Base-by-base conservation (phyloP, 2,329 filamentous ascomycete genomes). In the Pseudocercospora crystallina region DNA sequence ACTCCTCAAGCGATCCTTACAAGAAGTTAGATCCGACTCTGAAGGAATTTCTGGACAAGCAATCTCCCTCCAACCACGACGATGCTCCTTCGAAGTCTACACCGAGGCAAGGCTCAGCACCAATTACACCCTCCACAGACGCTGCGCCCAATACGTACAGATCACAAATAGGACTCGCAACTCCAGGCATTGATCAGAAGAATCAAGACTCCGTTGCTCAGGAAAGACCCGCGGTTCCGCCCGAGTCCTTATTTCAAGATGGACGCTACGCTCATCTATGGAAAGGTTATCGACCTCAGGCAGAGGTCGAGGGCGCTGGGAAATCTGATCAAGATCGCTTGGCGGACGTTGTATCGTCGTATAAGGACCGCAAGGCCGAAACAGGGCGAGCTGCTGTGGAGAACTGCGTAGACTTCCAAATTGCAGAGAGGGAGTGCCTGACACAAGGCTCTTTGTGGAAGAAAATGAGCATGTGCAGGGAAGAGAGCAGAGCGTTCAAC, bases 331-430 rank as follows among this genome's bases (percentile, higher is more conserved):
- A 90, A 64, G 90, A 96, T 66, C 87, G 87, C 69, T 79, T 95
- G 59, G 79, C 81, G 68, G 84, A 89, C 67, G 84, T 97, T 49
- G 76, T 96, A 44, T 86, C 92, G 46, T 85, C 83, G 5, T 95
- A 86, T 79, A 95, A 96, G 69, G 83, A 89, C 66, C 84, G 90
- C 55, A 89, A 87, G 67, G 80, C 82, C 31, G 80, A 83, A 48
- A 88, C 97, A 55, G 89, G 88, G 29, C 79, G 81, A 36, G 88
- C 90, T 1, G 91, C 92, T 8, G 77, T 96, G 65, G 94, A 99
- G 74, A 99, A 97, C 69, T 99, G 94, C 71, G 86, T 90, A 1
- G 71, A 91, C 54, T 89, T 95, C 68, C 90, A 96, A 73, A 79
- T 89, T 66, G 85, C 86, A 51, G 86, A 95, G 76, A 84, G 85